A percentile compares a stretch with the other conserved stretches of the same genome.
Conservation (phyloP, 768 basidiomycete genomes). For the Termitomyces sp. region DNA sequence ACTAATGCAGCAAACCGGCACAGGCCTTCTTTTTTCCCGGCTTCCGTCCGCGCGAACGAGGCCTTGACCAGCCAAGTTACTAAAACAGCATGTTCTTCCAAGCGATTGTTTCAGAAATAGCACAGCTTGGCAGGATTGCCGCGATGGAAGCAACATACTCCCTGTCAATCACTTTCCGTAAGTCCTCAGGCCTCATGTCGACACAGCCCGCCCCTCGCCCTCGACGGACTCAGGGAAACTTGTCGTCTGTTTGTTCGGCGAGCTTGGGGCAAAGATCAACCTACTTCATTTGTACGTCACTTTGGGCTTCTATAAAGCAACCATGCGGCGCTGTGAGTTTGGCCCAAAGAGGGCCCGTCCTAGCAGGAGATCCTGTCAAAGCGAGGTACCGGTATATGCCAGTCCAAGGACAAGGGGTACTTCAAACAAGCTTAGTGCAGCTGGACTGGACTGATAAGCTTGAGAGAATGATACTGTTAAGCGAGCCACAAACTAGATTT, state of each 20-base stretch:
- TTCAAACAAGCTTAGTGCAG: not conserved
- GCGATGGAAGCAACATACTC: not conserved
- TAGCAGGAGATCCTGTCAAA: constrained; percentile 2
- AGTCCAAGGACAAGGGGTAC: constrained; percentile 1
- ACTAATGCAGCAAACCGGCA: not conserved
- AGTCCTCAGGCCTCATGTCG: not conserved
- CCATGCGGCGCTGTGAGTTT: not conserved
- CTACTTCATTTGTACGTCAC: constrained; percentile 9
- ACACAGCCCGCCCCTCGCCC: not conserved
- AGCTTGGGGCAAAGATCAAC: not conserved
- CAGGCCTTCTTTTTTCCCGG: constrained; percentile 9
- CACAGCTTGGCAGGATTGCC: not conserved
- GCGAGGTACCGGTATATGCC: constrained; percentile 14
- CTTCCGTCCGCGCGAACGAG: not conserved
- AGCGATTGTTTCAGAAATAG: constrained; percentile 2
- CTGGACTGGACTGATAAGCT: not conserved
- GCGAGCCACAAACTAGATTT: not conserved
- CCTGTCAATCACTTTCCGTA: constrained; percentile 10
- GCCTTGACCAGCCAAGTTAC: not conserved
- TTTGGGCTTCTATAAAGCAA: not conserved
- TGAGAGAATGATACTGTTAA: constrained; percentile 4
- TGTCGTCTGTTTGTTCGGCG: not conserved
- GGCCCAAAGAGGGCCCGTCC: not conserved
- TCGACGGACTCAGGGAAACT: not conserved
- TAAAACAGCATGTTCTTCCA: not conserved